Evolutionary conservation across 139 green algal genomes (phyloP).

Genomic region (Deuterostichococcus epilithicus): DNA sequence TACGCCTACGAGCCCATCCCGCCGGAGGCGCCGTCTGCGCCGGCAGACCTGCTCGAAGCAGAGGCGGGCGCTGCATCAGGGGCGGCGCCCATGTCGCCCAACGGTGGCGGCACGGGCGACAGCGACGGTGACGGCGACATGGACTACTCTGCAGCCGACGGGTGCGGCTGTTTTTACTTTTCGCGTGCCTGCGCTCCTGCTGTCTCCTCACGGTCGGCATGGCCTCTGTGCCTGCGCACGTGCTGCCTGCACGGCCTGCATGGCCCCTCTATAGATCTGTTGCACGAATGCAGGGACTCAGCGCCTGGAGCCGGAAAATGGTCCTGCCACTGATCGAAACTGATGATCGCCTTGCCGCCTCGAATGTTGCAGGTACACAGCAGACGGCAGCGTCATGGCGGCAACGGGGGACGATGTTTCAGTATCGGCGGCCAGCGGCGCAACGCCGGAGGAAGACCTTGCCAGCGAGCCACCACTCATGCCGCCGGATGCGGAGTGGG

Average conservation of each 20-base stretch:
- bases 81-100: slow-evolving; percentile 9
- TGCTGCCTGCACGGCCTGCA: background rate
- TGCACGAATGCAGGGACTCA: no score
- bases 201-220: no score
- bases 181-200: no score
- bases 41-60: background rate
- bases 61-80: background rate
- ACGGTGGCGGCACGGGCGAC: no score
- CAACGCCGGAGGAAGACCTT: slow-evolving; percentile 16
- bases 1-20: slow-evolving; percentile 60
- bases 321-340: no score
- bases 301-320: no score
- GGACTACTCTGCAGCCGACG: background rate
- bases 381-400: no score
- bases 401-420: background rate
- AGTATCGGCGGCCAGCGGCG: background rate
- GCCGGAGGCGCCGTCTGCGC: background rate
- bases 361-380: background rate
- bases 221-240: no score
- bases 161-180: background rate
- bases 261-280: no score
- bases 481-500: slow-evolving; percentile 5
- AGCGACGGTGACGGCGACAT: background rate
- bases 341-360: no score
- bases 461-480: background rate